These are phyloP conservation scores for Yamadazyma conglobata DNA, from an alignment of 1,139 yeast genomes.

Conservation along the genomic window DNA sequence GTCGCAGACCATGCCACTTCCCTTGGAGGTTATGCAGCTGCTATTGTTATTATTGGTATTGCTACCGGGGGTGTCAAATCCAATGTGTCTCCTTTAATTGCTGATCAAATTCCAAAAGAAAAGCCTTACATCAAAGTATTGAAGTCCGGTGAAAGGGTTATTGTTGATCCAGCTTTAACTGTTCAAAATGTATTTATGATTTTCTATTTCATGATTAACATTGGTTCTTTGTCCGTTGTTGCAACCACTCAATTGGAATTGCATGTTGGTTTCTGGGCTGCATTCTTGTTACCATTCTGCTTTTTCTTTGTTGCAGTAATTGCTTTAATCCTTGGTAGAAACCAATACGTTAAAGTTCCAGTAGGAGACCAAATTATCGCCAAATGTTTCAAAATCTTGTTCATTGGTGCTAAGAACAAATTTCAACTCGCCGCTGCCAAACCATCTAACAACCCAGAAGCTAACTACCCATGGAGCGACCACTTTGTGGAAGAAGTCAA, in stretches of 20 bases:
- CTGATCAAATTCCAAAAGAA: slow-evolving; percentile 60
- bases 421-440: slow-evolving; percentile 52
- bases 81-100: slow-evolving; percentile 73
- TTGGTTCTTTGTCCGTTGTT: slow-evolving; percentile 39
- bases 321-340: slow-evolving; percentile 54
- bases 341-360: slow-evolving; percentile 56
- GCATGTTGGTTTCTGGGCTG: slow-evolving; percentile 42
- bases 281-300: slow-evolving; percentile 56
- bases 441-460: slow-evolving; percentile 47
- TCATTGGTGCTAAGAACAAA: slow-evolving; percentile 45
- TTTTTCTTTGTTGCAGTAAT: slow-evolving; percentile 61
- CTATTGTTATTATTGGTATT: slow-evolving; percentile 66
- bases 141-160: slow-evolving; percentile 36
- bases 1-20: slow-evolving; percentile 47
- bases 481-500: slow-evolving; percentile 60
- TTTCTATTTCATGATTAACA: slow-evolving; percentile 41
- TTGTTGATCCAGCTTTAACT: slow-evolving; percentile 40
- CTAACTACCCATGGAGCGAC: slow-evolving; percentile 54
- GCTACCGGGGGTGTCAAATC: slow-evolving; percentile 85
- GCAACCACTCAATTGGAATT: slow-evolving; percentile 41
- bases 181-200: slow-evolving; percentile 42
- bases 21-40: slow-evolving; percentile 53
- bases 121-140: slow-evolving; percentile 33
- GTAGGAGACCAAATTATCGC: slow-evolving; percentile 63
- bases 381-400: slow-evolving; percentile 48